Evolutionary conservation across 2,329 filamentous ascomycete species (phyloP).

Genomic region (Septoria linicola): DNA sequence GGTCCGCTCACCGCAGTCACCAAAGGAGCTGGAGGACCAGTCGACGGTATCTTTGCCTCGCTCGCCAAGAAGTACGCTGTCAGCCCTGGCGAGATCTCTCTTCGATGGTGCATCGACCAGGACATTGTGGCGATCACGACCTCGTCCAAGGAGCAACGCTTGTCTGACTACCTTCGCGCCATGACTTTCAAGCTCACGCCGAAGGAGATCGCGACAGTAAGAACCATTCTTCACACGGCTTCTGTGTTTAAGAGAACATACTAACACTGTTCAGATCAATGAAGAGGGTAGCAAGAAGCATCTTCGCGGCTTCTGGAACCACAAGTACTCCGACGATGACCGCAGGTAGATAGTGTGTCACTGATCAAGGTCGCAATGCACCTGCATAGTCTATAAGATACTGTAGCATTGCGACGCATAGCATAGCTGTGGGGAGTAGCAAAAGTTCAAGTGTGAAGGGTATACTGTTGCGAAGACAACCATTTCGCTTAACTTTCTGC

Average conservation of each 20-base stretch:
- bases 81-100: slow-evolving; percentile 54
- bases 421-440: too few relatives aligned
- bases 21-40: slow-evolving; percentile 56
- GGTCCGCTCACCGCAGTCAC: slow-evolving; percentile 52
- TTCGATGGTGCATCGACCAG: slow-evolving; percentile 63
- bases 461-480: too few relatives aligned
- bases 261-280: too few relatives aligned
- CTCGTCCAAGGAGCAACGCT: slow-evolving; percentile 58
- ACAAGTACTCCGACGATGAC: slow-evolving; percentile 50
- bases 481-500: too few relatives aligned
- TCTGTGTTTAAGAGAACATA: too few relatives aligned
- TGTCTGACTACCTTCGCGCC: slow-evolving; percentile 57
- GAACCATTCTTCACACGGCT: too few relatives aligned
- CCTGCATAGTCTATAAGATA: too few relatives aligned
- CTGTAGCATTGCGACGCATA: too few relatives aligned
- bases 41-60: slow-evolving; percentile 52
- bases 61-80: slow-evolving; percentile 64
- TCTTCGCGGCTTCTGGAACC: slow-evolving; percentile 53
- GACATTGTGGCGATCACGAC: slow-evolving; percentile 61
- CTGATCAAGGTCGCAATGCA: too few relatives aligned
- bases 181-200: slow-evolving; percentile 60
- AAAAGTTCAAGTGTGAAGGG: too few relatives aligned
- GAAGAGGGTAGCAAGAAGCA: slow-evolving; percentile 51
- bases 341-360: slow-evolving; percentile 26
- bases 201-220: slow-evolving; percentile 52